A percentile compares a stretch with the other conserved stretches of the same genome.
phyloP scores from a whole-genome alignment of 257 asterid species.

The Ballota nigra region DNA sequence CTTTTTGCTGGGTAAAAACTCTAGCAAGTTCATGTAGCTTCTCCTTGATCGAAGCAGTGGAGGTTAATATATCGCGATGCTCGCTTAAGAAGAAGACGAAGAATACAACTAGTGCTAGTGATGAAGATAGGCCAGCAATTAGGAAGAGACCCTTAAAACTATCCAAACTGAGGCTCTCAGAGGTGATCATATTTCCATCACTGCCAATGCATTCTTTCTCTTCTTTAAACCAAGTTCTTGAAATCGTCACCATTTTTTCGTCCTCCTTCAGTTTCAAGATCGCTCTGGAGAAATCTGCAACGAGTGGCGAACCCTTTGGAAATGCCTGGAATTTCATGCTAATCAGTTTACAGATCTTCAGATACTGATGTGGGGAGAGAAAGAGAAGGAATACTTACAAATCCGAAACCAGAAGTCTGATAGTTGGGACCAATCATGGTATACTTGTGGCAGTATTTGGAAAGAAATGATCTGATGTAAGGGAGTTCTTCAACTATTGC shows the following conservation, averaged over 20 bases:
- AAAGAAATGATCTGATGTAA: constrained; percentile 42
- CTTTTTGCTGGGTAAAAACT: constrained; percentile 33
- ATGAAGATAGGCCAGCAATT: constrained; percentile 36
- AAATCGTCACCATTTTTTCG: constrained; percentile 27
- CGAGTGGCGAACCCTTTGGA: constrained; percentile 47
- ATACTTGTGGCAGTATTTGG: constrained; percentile 39
- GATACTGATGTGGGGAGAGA: neutral
- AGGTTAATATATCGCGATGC: constrained; percentile 27
- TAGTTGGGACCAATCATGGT: constrained; percentile 38
- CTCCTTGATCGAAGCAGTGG: constrained; percentile 30
- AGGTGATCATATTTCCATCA: neutral
- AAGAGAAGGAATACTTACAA: constrained; percentile 29
- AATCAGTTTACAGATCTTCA: neutral
- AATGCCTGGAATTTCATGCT: constrained; percentile 34
- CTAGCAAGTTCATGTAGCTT: constrained; percentile 36
- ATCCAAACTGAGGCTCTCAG: constrained; percentile 23
- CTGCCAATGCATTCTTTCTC: neutral
- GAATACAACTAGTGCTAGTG: constrained; percentile 38
- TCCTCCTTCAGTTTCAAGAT: constrained; percentile 42
- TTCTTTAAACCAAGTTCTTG: constrained; percentile 27
- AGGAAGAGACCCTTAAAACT: constrained; percentile 45
- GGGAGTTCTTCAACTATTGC: constrained; percentile 58
- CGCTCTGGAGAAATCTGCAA: constrained; percentile 46
- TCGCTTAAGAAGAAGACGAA: constrained; percentile 34
- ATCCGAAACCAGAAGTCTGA: constrained; percentile 50